These are phyloP conservation scores for Flaveria trinervia DNA, from an alignment of 129 eudicot species.

Conservation along the genomic window DNA sequence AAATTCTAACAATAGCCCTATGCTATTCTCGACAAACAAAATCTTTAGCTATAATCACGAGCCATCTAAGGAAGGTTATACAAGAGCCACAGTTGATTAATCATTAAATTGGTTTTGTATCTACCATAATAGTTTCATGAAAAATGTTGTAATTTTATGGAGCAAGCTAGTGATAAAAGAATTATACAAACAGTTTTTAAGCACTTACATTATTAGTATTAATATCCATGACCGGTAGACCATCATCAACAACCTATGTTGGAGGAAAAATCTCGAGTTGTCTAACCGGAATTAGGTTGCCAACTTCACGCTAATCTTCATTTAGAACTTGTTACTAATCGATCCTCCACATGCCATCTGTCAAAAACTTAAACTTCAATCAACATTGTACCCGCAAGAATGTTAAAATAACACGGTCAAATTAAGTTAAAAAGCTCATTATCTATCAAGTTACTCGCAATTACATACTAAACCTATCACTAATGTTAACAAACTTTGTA, in stretches of 20 bases:
- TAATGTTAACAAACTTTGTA: not conserved
- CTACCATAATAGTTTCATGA: too few relatives aligned
- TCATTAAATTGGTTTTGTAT: too few relatives aligned
- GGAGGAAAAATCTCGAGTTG: conserved; percentile 23
- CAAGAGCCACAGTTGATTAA: too few relatives aligned
- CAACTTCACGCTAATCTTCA: conserved; percentile 45
- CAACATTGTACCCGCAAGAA: not conserved
- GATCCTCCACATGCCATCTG: conserved; percentile 56
- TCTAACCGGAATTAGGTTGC: conserved; percentile 45
- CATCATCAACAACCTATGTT: conserved; percentile 34
- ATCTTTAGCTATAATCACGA: too few relatives aligned
- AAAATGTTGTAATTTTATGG: too few relatives aligned
- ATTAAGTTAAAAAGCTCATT: not conserved
- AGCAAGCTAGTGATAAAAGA: too few relatives aligned
- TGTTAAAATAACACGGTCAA: not conserved
- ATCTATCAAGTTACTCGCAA: not conserved
- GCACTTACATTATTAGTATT: conserved; percentile 17
- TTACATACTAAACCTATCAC: not conserved
- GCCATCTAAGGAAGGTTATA: too few relatives aligned
- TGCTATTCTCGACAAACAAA: too few relatives aligned
- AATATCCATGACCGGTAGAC: conserved; percentile 36
- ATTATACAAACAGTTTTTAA: too few relatives aligned
- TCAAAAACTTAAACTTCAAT: conserved; percentile 57
- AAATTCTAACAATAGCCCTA: too few relatives aligned
- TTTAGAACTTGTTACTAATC: conserved; percentile 39